A percentile compares a stretch with the other conserved stretches of the same genome.
These are phyloP conservation scores for Pyricularia pennisetigena DNA, from an alignment of 2,329 filamentous ascomycete genomes.

Conservation along the genomic window DNA sequence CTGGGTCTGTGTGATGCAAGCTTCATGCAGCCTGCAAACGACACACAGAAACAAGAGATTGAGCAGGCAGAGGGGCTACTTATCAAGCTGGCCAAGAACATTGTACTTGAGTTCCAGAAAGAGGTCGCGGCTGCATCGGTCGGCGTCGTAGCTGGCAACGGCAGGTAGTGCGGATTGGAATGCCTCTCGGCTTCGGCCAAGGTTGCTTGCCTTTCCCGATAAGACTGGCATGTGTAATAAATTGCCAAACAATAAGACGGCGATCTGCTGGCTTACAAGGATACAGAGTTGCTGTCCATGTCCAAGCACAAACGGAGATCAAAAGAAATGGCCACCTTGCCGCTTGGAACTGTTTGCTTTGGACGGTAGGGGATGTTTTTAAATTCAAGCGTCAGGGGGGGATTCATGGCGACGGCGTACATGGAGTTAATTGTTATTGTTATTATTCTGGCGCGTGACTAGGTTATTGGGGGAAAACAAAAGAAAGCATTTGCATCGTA, in stretches of 20 bases:
- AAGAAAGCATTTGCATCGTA: background rate
- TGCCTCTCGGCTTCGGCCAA: too few species aligned
- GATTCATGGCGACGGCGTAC: background rate
- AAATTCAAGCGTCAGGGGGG: background rate
- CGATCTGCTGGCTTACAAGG: background rate
- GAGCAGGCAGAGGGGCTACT: conserved; percentile 21
- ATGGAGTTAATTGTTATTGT: background rate
- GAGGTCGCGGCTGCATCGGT: conserved; percentile 5
- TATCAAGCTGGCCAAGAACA: conserved; percentile 15
- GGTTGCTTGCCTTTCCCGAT: too few species aligned
- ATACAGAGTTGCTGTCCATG: background rate
- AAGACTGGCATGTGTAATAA: too few species aligned
- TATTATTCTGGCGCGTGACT: background rate
- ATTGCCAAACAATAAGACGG: background rate
- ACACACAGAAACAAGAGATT: conserved; percentile 17
- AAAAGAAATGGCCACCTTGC: background rate
- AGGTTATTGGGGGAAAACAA: background rate
- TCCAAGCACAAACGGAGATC: background rate
- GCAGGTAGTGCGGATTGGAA: background rate
- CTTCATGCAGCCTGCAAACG: conserved; percentile 16
- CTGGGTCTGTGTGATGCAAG: conserved; percentile 36
- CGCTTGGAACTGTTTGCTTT: background rate
- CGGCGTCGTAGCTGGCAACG: background rate
- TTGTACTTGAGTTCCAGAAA: conserved; percentile 15
- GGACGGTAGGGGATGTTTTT: background rate